Evolutionary conservation across 2,329 filamentous ascomycete species (phyloP).

Genomic region (Arthrinium phaeospermum): DNA sequence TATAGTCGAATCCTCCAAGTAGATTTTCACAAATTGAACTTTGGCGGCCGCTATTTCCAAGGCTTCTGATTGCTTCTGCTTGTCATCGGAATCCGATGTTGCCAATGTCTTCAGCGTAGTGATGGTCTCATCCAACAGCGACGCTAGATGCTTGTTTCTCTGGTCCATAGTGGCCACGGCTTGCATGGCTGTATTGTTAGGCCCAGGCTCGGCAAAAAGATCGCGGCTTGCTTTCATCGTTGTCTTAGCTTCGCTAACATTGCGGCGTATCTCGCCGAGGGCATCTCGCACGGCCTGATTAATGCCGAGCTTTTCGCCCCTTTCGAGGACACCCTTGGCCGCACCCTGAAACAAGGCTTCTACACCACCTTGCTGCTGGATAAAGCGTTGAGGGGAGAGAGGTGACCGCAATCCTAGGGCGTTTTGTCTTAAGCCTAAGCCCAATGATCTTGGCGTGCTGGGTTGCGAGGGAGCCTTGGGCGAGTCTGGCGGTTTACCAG

Average conservation of each 20-base stretch:
- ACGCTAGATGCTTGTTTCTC: slow-evolving; percentile 70
- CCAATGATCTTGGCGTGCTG: slow-evolving; percentile 43
- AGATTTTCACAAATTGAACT: slow-evolving; percentile 68
- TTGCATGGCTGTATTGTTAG: slow-evolving; percentile 36
- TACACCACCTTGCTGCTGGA: slow-evolving; percentile 62
- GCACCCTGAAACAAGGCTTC: slow-evolving; percentile 78
- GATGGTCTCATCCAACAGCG: slow-evolving; percentile 72
- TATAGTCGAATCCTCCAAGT: slow-evolving; percentile 63
- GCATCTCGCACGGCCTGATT: slow-evolving; percentile 83
- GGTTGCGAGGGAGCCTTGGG: slow-evolving; percentile 34
- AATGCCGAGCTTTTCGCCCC: slow-evolving; percentile 77
- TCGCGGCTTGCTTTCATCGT: slow-evolving; percentile 45
- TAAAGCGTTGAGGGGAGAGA: slow-evolving; percentile 54
- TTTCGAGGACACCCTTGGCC: slow-evolving; percentile 74
- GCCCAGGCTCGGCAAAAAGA: slow-evolving; percentile 41
- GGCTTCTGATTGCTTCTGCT: slow-evolving; percentile 54
- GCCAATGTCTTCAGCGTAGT: slow-evolving; percentile 67
- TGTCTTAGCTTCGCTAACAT: slow-evolving; percentile 67
- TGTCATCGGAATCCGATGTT: slow-evolving; percentile 53
- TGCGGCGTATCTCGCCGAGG: slow-evolving; percentile 78
- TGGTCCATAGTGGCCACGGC: slow-evolving; percentile 61
- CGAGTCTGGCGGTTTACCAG: slow-evolving; percentile 56
- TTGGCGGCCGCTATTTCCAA: slow-evolving; percentile 67
- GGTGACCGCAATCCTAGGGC: slow-evolving; percentile 50
- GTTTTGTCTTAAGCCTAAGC: slow-evolving; percentile 47